Conservation (phyloP, 129 eudicot genomes). For the Chrysanthemum seticuspe region DNA sequence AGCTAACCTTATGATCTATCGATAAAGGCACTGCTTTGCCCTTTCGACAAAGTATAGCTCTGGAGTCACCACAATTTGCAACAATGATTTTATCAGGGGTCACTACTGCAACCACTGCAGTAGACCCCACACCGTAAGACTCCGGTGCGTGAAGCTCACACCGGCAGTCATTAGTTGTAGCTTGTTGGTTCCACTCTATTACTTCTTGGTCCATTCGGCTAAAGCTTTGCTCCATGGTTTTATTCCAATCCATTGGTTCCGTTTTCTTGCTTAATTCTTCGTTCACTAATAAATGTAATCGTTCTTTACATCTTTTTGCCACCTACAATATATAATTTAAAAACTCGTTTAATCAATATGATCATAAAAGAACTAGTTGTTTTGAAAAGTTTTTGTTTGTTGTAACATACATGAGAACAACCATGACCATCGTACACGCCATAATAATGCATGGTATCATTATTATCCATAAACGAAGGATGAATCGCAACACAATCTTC, state of each 20-base stretch:
- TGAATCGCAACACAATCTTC: conserved; percentile 54
- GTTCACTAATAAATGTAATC: conserved; percentile 46
- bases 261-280: conserved; percentile 24
- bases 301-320: conserved; percentile 36
- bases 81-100: conserved; percentile 44
- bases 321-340: conserved; percentile 27
- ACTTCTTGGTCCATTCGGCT: conserved; percentile 52
- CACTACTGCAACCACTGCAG: conserved; percentile 54
- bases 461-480: conserved; percentile 19
- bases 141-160: conserved; percentile 44
- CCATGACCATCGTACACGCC: conserved; percentile 67
- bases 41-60: conserved; percentile 52
- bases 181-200: conserved; percentile 27
- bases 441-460: conserved; percentile 32
- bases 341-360: not conserved
- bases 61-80: conserved; percentile 66
- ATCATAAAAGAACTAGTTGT: not conserved
- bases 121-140: conserved; percentile 54
- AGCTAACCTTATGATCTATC: conserved; percentile 53
- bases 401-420: conserved; percentile 50
- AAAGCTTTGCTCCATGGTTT: conserved; percentile 41
- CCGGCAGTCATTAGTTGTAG: conserved; percentile 26
- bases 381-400: not conserved
- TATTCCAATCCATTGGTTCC: conserved; percentile 39
- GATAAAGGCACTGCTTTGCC: conserved; percentile 56